phyloP scores from a whole-genome alignment of 768 basidiomycete genomes.

The Pholiota microspora region DNA sequence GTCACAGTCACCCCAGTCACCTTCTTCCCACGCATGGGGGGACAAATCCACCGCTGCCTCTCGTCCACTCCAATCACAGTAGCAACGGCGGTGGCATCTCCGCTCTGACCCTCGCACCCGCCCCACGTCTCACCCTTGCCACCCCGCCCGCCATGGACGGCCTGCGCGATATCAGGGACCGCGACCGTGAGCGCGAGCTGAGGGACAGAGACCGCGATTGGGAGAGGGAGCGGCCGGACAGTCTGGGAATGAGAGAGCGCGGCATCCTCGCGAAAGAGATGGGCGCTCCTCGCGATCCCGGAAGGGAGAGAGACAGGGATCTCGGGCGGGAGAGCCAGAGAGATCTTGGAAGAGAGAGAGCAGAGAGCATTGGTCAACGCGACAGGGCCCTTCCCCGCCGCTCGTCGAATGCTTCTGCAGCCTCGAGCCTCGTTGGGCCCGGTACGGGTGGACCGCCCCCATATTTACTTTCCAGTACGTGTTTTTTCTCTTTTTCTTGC shows the following conservation, averaged over 20 bases:
- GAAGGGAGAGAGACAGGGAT: conserved; percentile 8
- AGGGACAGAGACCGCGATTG: neutral
- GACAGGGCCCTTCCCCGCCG: conserved; percentile 2
- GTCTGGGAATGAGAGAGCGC: conserved; percentile 7
- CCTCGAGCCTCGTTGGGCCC: conserved; percentile 16
- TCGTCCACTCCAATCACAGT: conserved; percentile 2
- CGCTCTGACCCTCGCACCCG: too few species aligned
- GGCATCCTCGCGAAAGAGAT: neutral
- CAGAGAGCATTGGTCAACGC: conserved; percentile 1
- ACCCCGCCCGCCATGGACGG: neutral
- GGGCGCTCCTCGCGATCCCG: conserved; percentile 1
- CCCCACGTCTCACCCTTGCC: neutral
- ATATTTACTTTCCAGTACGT: conserved; percentile 11
- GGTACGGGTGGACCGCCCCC: conserved; percentile 16
- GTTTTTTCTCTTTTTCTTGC: neutral
- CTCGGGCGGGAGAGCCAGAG: conserved; percentile 1
- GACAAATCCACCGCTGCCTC: conserved; percentile 7
- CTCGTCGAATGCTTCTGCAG: conserved; percentile 1
- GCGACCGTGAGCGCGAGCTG: neutral
- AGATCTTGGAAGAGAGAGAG: conserved; percentile 4
- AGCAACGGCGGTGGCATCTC: too few species aligned
- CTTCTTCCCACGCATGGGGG: neutral
- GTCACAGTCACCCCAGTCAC: too few species aligned
- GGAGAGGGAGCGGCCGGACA: conserved; percentile 8
- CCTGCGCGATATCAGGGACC: neutral